Evolutionary conservation across 495 filamentous ascomycete genomes (phyloP).

Genomic region (Penicillium flavigenum): DNA sequence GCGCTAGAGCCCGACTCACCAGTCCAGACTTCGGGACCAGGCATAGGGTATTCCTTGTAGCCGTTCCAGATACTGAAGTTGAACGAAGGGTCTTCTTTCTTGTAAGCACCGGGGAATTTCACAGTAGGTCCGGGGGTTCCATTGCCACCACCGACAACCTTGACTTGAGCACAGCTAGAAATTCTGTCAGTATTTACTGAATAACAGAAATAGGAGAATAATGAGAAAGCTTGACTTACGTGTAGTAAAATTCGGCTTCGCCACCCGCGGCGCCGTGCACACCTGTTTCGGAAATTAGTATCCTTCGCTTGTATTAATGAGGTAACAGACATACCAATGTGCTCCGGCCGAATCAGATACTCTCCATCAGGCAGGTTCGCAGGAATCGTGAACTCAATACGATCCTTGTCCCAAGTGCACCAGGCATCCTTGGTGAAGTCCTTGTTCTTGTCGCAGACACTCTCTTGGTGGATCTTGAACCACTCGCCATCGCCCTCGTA

Average conservation of each 20-base stretch:
- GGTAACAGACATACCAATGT: conserved; percentile 34
- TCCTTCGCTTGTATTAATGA: background rate
- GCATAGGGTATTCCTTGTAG: background rate
- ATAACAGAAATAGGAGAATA: background rate
- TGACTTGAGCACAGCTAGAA: conserved; percentile 53
- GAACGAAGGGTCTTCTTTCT: background rate
- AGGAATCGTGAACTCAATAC: conserved; percentile 47
- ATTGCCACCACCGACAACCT: conserved; percentile 52
- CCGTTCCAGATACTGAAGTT: background rate
- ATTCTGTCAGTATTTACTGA: background rate
- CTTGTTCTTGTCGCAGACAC: conserved; percentile 11
- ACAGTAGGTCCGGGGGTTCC: conserved; percentile 46
- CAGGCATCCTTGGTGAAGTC: conserved; percentile 35
- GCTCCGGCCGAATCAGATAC: conserved; percentile 60
- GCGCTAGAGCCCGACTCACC: background rate
- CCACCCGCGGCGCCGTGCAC: conserved; percentile 7
- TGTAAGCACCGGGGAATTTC: conserved; percentile 51
- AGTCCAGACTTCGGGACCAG: background rate
- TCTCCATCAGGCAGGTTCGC: conserved; percentile 52
- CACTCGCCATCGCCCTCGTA: conserved; percentile 45
- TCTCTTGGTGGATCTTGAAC: conserved; percentile 50
- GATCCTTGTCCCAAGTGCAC: conserved; percentile 10
- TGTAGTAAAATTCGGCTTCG: conserved; percentile 3
- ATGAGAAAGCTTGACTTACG: background rate
- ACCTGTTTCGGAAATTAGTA: background rate